Evolutionary conservation across 169 alveolate genomes (phyloP).

Genomic region (Babesia caballi): DNA sequence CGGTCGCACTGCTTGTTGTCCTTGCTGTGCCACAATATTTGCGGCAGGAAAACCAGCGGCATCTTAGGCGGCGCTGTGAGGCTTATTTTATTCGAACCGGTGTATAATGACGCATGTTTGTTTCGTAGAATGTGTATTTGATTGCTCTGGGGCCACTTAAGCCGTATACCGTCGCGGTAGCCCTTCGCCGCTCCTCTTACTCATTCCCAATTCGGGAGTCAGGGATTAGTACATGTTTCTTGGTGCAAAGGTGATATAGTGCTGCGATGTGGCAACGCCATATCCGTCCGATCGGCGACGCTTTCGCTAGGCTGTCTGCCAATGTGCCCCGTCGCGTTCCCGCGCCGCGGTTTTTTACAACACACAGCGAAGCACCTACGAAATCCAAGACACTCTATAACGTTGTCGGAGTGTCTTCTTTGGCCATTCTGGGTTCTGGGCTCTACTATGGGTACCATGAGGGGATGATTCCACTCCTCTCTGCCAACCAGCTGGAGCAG

Average conservation of each 20-base stretch:
- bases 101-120: background rate
- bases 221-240: no score
- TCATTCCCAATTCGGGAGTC: no score
- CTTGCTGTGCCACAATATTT: slow-evolving; percentile 87
- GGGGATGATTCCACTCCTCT: slow-evolving; percentile 2
- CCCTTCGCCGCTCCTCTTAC: no score
- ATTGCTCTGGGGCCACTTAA: no score
- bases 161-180: no score
- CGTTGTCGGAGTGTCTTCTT: background rate
- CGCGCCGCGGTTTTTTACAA: background rate
- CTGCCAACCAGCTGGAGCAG: slow-evolving; percentile 8
- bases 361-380: background rate
- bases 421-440: slow-evolving; percentile 2
- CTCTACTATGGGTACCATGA: slow-evolving; percentile 8
- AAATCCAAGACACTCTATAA: background rate
- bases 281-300: background rate
- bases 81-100: background rate
- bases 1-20: slow-evolving; percentile 87
- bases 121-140: no score
- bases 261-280: background rate
- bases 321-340: background rate
- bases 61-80: no score
- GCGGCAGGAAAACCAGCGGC: slow-evolving; percentile 86
- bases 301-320: background rate
- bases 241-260: no score